Conservation (phyloP, 345 rosid genomes). For the Eucalyptus sp. region DNA sequence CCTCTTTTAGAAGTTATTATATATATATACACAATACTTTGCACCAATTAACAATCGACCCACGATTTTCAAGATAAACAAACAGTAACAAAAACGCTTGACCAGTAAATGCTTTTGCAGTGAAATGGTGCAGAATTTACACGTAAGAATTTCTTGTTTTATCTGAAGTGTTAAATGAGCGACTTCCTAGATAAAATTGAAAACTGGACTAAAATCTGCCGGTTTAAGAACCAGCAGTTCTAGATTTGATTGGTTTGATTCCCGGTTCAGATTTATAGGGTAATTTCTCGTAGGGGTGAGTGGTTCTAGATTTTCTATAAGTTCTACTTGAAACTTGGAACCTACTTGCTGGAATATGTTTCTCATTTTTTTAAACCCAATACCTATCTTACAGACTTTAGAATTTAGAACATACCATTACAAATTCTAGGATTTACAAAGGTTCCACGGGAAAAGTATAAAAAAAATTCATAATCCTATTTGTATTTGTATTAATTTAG, state of each 20-base stretch:
- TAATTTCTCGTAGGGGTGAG: not conserved
- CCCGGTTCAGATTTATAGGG: accelerated
- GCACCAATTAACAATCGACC: not conserved
- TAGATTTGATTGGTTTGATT: not conserved
- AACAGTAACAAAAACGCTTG: not conserved
- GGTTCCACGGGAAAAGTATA: too few species aligned
- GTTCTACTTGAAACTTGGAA: too few species aligned
- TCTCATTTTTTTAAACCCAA: too few species aligned
- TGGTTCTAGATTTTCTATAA: too few species aligned
- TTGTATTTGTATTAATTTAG: too few species aligned
- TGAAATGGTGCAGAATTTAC: not conserved
- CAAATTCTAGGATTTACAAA: accelerated
- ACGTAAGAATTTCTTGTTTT: not conserved
- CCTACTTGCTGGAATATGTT: too few species aligned
- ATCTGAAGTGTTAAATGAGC: not conserved
- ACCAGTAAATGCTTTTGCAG: not conserved
- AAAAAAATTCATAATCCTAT: too few species aligned
- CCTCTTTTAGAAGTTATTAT: not conserved
- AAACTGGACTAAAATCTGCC: not conserved
- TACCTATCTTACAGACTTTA: too few species aligned
- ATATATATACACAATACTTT: not conserved
- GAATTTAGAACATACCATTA: too few species aligned
- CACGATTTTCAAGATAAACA: not conserved
- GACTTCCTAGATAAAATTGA: not conserved
- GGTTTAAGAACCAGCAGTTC: not conserved